A percentile compares a stretch with the other conserved stretches of the same genome.
Evolutionary conservation across 2,329 filamentous ascomycete species (phyloP).

Genomic region (Alternaria gansuensis): DNA sequence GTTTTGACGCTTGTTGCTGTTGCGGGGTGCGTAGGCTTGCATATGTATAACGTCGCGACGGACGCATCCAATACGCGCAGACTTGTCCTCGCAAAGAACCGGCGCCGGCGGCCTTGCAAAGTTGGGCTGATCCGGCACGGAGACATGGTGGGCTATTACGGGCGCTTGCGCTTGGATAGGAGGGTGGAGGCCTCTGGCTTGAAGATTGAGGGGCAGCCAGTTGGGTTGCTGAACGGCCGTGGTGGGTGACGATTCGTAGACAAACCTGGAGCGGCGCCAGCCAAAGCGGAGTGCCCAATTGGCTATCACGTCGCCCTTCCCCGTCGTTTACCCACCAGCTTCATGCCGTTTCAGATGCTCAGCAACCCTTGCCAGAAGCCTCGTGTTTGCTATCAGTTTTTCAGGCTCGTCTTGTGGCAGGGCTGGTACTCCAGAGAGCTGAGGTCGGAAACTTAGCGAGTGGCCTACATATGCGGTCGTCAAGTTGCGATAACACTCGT

Average conservation of each 20-base stretch:
- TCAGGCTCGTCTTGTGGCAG: constrained; percentile 24
- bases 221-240: constrained; percentile 41
- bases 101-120: constrained; percentile 37
- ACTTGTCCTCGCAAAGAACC: constrained; percentile 26
- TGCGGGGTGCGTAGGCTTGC: constrained; percentile 40
- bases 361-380: constrained; percentile 27
- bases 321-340: constrained; percentile 38
- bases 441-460: constrained; percentile 38
- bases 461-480: constrained; percentile 20
- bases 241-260: constrained; percentile 50
- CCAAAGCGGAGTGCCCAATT: constrained; percentile 39
- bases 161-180: constrained; percentile 51
- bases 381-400: constrained; percentile 25
- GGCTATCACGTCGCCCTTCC: constrained; percentile 36
- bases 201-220: constrained; percentile 41
- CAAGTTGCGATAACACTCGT: constrained; percentile 25
- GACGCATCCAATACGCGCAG: constrained; percentile 39
- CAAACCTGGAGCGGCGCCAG: constrained; percentile 42
- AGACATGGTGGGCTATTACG: constrained; percentile 42
- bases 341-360: constrained; percentile 40
- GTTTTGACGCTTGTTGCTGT: constrained; percentile 36
- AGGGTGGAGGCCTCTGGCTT: constrained; percentile 41
- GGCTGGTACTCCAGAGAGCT: constrained; percentile 37
- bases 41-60: constrained; percentile 47
- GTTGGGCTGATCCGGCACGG: constrained; percentile 41